Evolutionary conservation across 176 grass and related monocot genomes (phyloP), one percentile per base, ranked within the genome.

Genomic region (Paspalum vaginatum): DNA sequence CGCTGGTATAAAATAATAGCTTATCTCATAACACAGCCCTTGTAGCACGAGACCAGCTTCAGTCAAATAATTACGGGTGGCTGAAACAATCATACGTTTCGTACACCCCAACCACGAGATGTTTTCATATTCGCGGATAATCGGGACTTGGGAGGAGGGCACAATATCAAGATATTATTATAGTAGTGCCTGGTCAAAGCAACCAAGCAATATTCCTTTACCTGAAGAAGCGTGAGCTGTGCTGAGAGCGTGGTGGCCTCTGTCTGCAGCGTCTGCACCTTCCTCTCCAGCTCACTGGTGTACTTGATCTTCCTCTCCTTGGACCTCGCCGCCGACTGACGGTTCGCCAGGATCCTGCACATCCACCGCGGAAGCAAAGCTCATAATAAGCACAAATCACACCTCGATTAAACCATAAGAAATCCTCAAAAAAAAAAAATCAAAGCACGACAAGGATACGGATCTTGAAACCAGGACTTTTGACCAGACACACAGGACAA

Each of bases 291-390:
- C 90, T 99, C 97, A 46, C 81, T 16, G 9, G 93, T 93, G 84
- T 99, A 95, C 76, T 86, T 91, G 68, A 93, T 87, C 85, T 99
- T 99, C 93, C 93, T 91, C 72, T 99, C 97, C 84, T 99, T 99
- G 38, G 97, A 96, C 72, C 93, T 87, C 39, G 92, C 97, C 17
- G 97, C 97, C 13, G 92, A 99, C 76, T 88, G 90, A 65, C 97
- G 76, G 83, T 98, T 98, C 10, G 95, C 95, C 62, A 99, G 93
- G 68, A 99, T 96, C 97, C 97, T 99, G 52, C 50, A 72, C n/a
- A 83, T 40, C 3, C 52, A 40, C 16, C 48, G 22, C 68, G 39
- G 59, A 59, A 71, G 9, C 8, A 5, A 18, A 20, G 59, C 17
- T 68, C 12, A 32, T 32, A 32, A 32, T 45, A 77, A 70, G 9